Evolutionary conservation across 2,329 filamentous ascomycete genomes (phyloP), one percentile per base, ranked within the genome.

Genomic region (Dactylella cylindrospora): DNA sequence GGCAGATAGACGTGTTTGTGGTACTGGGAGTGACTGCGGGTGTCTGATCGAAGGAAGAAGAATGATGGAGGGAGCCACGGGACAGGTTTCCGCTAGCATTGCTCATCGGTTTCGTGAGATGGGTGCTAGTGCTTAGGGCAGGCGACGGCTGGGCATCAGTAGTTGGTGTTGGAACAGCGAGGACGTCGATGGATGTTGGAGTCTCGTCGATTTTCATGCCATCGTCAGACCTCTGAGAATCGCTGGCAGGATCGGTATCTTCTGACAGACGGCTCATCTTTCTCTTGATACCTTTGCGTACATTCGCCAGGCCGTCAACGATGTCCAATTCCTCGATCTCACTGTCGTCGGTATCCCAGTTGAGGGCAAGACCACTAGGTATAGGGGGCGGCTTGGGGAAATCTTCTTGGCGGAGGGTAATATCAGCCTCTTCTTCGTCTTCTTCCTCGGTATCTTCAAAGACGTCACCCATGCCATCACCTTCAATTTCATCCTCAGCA

Each of bases 381-480:
- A 62, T 62, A 19, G 50, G 41, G n/a, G n/a, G n/a, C 26, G 57
- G 57, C 20, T 49, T 49, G 4, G 57, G 49, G 7, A 62, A 43
- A 26, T 62, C 57, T 31, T 54, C 57, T 22, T 43, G 25, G 10
- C 41, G 43, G 19, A 62, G 38, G 5, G 57, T 72, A 9, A 52
- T 15, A 25, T 64, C 59, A 22, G 36, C 45, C 19, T 64, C 57
- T n/a, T 61, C 52, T 13, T 59, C 59, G 3, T 75, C 73, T 10
- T 75, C 73, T 68, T 88, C 84, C 65, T 90, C 87, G 22, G 90
- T 87, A 68, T 91, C 88, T 70, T 93, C 88, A 66, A 91, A 93
- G 0, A 93, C 88, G 70, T 91, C 88, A 0, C 84, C 86, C 86
- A 93, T 90, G 12, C 82, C 78, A 55, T 80, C 79, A 47, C 84